These are phyloP conservation scores for Podospora comata DNA, from an alignment of 495 filamentous ascomycete genomes.

Conservation along the genomic window DNA sequence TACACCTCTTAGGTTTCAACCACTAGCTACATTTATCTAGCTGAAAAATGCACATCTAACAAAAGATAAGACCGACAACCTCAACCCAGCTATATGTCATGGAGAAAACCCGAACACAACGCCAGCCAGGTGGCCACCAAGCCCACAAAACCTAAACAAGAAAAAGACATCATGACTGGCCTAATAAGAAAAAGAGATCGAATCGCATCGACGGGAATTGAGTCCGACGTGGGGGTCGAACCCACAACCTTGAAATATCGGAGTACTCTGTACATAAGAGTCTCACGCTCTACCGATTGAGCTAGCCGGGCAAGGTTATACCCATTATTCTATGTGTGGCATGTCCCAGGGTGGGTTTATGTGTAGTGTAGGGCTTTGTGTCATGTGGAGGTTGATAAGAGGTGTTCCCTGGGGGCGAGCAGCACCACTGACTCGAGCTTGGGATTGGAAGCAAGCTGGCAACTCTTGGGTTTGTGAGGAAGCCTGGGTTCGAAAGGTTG, in stretches of 20 bases:
- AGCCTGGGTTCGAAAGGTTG: background rate
- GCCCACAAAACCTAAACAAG: too few species aligned
- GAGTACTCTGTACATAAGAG: conserved; percentile 50
- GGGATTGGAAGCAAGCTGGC: background rate
- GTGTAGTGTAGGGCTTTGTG: background rate
- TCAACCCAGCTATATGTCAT: too few species aligned
- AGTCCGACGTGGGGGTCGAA: background rate
- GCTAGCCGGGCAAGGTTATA: conserved; percentile 51
- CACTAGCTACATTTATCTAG: too few species aligned
- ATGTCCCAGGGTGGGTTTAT: background rate
- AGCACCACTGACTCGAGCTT: background rate
- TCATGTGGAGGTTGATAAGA: too few species aligned
- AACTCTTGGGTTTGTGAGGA: background rate
- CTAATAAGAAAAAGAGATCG: background rate
- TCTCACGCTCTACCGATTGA: conserved; percentile 83
- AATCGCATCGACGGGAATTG: background rate
- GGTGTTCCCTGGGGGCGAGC: background rate
- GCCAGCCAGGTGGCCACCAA: too few species aligned
- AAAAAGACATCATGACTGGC: background rate
- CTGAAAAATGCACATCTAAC: too few species aligned
- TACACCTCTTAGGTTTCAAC: too few species aligned
- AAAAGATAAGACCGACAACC: too few species aligned
- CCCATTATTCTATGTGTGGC: background rate
- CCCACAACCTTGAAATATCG: background rate
- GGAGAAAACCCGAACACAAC: too few species aligned